phyloP scores from a whole-genome alignment of 805 yeast genomes.

The Lipomyces kockii region DNA sequence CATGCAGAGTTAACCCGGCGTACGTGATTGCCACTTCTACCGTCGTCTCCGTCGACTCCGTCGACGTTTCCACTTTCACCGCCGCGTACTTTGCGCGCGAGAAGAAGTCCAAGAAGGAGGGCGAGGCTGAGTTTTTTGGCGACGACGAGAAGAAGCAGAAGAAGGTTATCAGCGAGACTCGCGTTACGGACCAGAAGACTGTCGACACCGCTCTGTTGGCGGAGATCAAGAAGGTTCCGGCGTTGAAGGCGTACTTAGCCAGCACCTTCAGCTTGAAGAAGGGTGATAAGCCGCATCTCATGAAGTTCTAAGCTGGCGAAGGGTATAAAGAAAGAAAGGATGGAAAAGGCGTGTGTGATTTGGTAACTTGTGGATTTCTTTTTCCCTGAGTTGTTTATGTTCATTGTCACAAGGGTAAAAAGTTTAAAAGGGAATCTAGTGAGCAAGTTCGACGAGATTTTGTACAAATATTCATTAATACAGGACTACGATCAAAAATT shows the following conservation, averaged over 20 bases:
- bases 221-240: constrained; percentile 96
- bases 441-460: constrained; percentile 1
- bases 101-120: constrained; percentile 77
- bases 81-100: constrained; percentile 97
- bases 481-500: neutral
- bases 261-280: constrained; percentile 94
- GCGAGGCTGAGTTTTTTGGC: constrained; percentile 92
- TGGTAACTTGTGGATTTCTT: neutral
- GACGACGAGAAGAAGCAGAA: constrained; percentile 73
- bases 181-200: constrained; percentile 94
- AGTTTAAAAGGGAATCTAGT: constrained; percentile 1
- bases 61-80: constrained; percentile 88
- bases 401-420: neutral
- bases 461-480: constrained; percentile 9
- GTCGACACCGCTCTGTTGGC: constrained; percentile 91
- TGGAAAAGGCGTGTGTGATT: neutral
- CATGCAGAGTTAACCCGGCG: constrained; percentile 76
- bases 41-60: constrained; percentile 75
- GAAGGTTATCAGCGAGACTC: constrained; percentile 88
- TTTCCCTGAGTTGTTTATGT: neutral
- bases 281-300: constrained; percentile 97
- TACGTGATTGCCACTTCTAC: constrained; percentile 99
- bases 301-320: constrained; percentile 78
- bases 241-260: constrained; percentile 94
- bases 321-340: neutral